Conservation (phyloP, 805 yeast genomes). For the Candida mattraensis region DNA sequence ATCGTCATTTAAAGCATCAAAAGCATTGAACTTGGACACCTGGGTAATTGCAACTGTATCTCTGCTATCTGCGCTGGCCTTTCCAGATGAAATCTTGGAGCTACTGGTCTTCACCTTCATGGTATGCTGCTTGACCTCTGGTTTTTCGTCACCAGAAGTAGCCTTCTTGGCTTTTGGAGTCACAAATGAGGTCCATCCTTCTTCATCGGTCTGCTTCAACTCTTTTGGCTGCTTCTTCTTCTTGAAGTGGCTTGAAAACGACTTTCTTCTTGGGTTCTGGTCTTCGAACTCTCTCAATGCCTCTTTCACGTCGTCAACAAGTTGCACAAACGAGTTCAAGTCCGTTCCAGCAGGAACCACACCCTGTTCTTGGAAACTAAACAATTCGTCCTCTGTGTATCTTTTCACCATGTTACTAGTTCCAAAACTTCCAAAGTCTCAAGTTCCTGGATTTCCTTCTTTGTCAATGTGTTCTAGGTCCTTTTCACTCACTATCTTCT, state of each 20-base stretch:
- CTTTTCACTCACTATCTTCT: no score
- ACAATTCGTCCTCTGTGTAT: slow-evolving; percentile 72
- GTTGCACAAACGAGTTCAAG: slow-evolving; percentile 59
- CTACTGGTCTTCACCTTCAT: slow-evolving; percentile 67
- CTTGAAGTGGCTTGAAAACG: slow-evolving; percentile 53
- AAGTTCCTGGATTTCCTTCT: slow-evolving; percentile 4
- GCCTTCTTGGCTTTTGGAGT: slow-evolving; percentile 44
- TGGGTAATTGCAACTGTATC: slow-evolving; percentile 70
- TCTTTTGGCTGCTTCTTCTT: slow-evolving; percentile 47
- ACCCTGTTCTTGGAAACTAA: slow-evolving; percentile 55
- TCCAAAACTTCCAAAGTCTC: background rate
- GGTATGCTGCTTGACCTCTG: slow-evolving; percentile 45
- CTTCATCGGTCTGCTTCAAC: slow-evolving; percentile 62
- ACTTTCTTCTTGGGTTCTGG: slow-evolving; percentile 54
- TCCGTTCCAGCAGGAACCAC: slow-evolving; percentile 62
- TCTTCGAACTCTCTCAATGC: slow-evolving; percentile 34
- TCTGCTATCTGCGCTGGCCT: slow-evolving; percentile 63
- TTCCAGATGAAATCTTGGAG: slow-evolving; percentile 71
- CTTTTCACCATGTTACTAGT: slow-evolving; percentile 41
- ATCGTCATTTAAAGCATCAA: slow-evolving; percentile 68
- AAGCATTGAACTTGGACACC: slow-evolving; percentile 71
- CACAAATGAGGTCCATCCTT: slow-evolving; percentile 77
- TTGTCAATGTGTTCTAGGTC: slow-evolving; percentile 3
- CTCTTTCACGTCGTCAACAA: slow-evolving; percentile 65
- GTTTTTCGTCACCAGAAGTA: slow-evolving; percentile 49